Conservation (phyloP, 2,329 filamentous ascomycete species). For the Teratosphaeria pseudoeucalypti region DNA sequence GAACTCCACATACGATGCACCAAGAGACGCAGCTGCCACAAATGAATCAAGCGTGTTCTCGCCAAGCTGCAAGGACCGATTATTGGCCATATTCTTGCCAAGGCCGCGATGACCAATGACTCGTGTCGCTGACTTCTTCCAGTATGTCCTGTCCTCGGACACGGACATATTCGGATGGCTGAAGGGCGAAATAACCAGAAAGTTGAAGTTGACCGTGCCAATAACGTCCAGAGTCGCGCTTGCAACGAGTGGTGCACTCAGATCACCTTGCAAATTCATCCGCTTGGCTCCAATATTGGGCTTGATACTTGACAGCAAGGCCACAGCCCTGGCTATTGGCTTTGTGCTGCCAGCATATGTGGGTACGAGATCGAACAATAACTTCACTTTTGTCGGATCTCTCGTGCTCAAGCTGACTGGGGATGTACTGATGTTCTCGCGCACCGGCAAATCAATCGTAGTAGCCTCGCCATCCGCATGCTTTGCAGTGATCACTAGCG, state of each 20-base stretch:
- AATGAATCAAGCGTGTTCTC: slow-evolving; percentile 96
- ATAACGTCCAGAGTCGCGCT: slow-evolving; percentile 78
- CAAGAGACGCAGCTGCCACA: slow-evolving; percentile 88
- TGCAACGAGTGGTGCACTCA: slow-evolving; percentile 82
- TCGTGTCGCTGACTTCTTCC: slow-evolving; percentile 89
- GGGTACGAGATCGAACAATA: slow-evolving; percentile 89
- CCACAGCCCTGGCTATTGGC: slow-evolving; percentile 73
- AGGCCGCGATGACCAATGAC: slow-evolving; percentile 63
- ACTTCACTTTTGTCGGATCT: slow-evolving; percentile 70
- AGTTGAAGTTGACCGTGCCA: slow-evolving; percentile 93
- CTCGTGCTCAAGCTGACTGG: slow-evolving; percentile 79
- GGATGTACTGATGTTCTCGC: slow-evolving; percentile 87
- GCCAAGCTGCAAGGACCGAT: slow-evolving; percentile 70
- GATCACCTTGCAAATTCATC: slow-evolving; percentile 86
- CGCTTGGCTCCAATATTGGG: slow-evolving; percentile 72
- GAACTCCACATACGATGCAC: slow-evolving; percentile 61
- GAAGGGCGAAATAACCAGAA: slow-evolving; percentile 89
- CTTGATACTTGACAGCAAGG: slow-evolving; percentile 75
- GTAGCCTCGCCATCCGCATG: slow-evolving; percentile 79
- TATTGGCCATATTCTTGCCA: slow-evolving; percentile 68
- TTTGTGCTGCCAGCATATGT: slow-evolving; percentile 78
- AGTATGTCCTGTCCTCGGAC: slow-evolving; percentile 84
- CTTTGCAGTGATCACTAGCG: slow-evolving; percentile 76
- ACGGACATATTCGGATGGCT: slow-evolving; percentile 88
- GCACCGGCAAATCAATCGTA: slow-evolving; percentile 82